Evolutionary conservation across 345 rosid species (phyloP).

Genomic region (Populus euphratica): DNA sequence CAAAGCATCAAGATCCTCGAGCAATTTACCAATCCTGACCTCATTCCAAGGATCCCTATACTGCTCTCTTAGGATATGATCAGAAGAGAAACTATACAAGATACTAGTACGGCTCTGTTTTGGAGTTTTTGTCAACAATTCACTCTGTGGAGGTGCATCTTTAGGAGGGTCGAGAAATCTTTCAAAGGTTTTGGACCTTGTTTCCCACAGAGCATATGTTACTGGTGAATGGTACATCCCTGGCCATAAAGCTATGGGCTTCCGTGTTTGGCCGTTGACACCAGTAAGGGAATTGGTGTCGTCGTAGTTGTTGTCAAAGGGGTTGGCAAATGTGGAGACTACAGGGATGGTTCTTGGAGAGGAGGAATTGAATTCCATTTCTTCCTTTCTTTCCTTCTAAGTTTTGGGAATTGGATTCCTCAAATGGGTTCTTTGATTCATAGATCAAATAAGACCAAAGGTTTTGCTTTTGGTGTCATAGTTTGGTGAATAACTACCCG

Average conservation of each 20-base stretch:
- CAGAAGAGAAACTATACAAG: slow-evolving; percentile 60
- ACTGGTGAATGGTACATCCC: slow-evolving; percentile 89
- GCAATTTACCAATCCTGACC: slow-evolving; percentile 78
- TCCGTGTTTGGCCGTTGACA: slow-evolving; percentile 30
- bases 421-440: too few relatives aligned
- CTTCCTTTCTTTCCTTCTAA: background rate
- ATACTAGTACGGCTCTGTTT: slow-evolving; percentile 67
- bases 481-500: background rate
- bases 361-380: slow-evolving; percentile 22
- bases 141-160: slow-evolving; percentile 83
- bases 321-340: slow-evolving; percentile 57
- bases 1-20: slow-evolving; percentile 88
- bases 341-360: slow-evolving; percentile 56
- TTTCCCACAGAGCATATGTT: slow-evolving; percentile 75
- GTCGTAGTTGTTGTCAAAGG: slow-evolving; percentile 29
- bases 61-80: slow-evolving; percentile 67
- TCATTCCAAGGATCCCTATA: slow-evolving; percentile 93
- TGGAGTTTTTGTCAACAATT: slow-evolving; percentile 55
- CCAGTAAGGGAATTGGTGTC: slow-evolving; percentile 12
- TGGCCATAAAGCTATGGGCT: slow-evolving; percentile 79
- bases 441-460: background rate
- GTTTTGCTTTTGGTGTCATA: background rate
- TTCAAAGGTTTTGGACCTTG: slow-evolving; percentile 70
- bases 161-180: slow-evolving; percentile 68
- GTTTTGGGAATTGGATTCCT: background rate